Conservation (phyloP, 352 stramenopile genomes). For the Phytophthora pseudosyringae region DNA sequence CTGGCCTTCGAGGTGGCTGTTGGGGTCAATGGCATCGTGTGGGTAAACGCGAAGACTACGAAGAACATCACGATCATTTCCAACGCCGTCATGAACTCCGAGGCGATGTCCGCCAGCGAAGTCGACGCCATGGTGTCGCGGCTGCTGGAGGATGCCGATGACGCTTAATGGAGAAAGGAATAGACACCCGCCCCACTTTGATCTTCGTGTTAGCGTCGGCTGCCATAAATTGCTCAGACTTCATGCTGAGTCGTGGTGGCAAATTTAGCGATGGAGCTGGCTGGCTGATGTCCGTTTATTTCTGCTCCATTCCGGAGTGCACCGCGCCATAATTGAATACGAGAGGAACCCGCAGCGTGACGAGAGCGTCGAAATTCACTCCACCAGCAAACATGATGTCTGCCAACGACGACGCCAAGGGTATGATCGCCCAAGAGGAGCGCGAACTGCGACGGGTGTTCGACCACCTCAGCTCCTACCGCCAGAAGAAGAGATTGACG, state of each 20-base stretch:
- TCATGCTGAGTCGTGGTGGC: not conserved
- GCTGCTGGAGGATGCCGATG: conserved; percentile 64
- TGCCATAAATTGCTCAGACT: conserved; percentile 8
- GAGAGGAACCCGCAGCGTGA: not conserved
- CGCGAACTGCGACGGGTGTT: conserved; percentile 96
- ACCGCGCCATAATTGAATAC: conserved; percentile 11
- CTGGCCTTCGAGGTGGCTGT: conserved; percentile 96
- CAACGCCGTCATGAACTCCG: conserved; percentile 91
- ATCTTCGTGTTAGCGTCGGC: not conserved
- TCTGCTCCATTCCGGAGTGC: conserved; percentile 1
- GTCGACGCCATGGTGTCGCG: conserved; percentile 80
- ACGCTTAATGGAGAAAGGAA: conserved; percentile 43
- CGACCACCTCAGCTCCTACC: conserved; percentile 92
- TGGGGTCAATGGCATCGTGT: conserved; percentile 96
- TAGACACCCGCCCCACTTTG: conserved; percentile 11
- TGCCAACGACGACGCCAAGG: conserved; percentile 73
- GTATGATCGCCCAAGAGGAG: conserved; percentile 95
- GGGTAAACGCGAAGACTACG: conserved; percentile 92
- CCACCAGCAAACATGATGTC: conserved; percentile 63
- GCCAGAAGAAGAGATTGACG: conserved; percentile 82
- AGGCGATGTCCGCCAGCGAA: conserved; percentile 83
- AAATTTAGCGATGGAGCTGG: conserved; percentile 27
- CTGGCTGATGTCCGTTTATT: conserved; percentile 16
- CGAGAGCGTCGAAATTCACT: not conserved
- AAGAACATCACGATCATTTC: conserved; percentile 88